Percentiles rank a stretch among this genome's conserved stretches.
Conservation (phyloP, 176 grass and related monocot genomes). For the Aegilops umbellulata region DNA sequence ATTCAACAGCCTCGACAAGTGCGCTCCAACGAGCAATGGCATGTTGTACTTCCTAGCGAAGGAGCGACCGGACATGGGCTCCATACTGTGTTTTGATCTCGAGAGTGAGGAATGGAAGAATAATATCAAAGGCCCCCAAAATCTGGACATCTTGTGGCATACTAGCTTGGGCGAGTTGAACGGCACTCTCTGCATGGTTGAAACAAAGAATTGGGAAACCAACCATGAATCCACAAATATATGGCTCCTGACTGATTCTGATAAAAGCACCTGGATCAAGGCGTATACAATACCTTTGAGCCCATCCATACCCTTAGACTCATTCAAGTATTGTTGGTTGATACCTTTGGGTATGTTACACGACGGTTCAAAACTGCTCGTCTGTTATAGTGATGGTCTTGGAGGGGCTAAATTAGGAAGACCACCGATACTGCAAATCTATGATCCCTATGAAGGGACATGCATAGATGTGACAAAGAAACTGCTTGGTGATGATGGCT, state of each 20-base stretch:
- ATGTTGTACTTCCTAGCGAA: no score
- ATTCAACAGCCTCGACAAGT: no score
- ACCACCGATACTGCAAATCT: background rate
- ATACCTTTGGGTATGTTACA: background rate
- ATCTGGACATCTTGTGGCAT: no score
- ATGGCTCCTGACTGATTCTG: background rate
- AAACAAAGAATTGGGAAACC: background rate
- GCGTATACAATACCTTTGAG: background rate
- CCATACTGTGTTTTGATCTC: no score
- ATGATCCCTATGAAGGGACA: background rate
- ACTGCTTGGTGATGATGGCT: background rate
- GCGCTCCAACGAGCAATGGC: no score
- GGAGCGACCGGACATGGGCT: no score
- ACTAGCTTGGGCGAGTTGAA: background rate
- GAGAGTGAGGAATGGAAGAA: no score
- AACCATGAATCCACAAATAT: background rate
- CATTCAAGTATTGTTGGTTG: background rate
- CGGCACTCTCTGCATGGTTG: background rate
- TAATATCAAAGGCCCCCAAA: no score
- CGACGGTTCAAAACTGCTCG: background rate
- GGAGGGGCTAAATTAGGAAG: background rate
- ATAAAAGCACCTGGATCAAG: background rate
- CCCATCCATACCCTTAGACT: background rate
- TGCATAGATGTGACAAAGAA: background rate
- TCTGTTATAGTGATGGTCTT: background rate